Evolutionary conservation across 306 rosid species (phyloP), one percentile per base, ranked within the genome.

Genomic region (Rubus idaeus): DNA sequence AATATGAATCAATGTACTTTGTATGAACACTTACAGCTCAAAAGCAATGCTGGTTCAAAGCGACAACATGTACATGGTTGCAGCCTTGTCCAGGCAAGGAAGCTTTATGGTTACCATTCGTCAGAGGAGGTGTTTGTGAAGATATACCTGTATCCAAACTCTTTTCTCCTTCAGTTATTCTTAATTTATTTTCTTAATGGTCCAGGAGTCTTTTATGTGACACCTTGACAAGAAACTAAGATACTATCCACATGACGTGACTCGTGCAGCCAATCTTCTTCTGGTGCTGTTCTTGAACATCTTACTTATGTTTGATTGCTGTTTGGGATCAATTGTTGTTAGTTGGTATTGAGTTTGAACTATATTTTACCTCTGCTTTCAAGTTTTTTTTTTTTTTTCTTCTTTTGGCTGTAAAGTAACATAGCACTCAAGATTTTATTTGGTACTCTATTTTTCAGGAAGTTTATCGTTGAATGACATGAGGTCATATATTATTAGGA

Each of bases 191-290:
- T 75, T 61, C 76, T 82, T 58, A 41, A 69, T 64, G 7, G 35
- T 75, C 58, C 40, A 63, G 60, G 37, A 26, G 51, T 64, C 6
- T 21, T 18, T 51, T 75, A 56, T 78, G 78, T 82, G 74, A 78
- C 68, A 40, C 90, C 96, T 94, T 94, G 87, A 94, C 96, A 70
- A 70, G 62, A 67, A 74, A 81, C 80, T 80, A 81, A 94, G 98
- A 80, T 94, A 94, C 84, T 83, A 89, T 83, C 98, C 97, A 30
- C 96, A 94, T 72, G 98, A 94, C 75, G 88, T 94, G 79, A 81
- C 97, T 74, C 94, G 93, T 57, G 94, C 98, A 52, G 96, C 98
- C 58, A 94, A 76, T 86, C 91, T 89, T 83, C 94, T 94, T 77
- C 82, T 91, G 98, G 98, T 94, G 82, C 52, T 51, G 66, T 77